These are phyloP conservation scores for Trichocladium antarcticum DNA, from an alignment of 495 filamentous ascomycete genomes.

Conservation along the genomic window DNA sequence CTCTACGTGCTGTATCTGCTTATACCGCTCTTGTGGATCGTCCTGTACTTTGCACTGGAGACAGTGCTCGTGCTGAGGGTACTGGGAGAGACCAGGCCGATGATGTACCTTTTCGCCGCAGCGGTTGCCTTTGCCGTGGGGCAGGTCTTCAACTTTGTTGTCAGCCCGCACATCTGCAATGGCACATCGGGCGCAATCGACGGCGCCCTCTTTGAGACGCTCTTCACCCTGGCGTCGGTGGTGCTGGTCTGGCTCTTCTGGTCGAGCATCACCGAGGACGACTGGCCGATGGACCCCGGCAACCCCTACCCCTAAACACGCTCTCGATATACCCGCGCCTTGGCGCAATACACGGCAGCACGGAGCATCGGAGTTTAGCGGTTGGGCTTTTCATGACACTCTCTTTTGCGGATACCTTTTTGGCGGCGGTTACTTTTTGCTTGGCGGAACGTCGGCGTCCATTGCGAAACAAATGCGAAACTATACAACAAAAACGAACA, in stretches of 20 bases:
- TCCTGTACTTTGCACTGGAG: constrained; percentile 74
- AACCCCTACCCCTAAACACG: constrained; percentile 21
- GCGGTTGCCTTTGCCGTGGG: constrained; percentile 77
- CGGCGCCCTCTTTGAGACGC: constrained; percentile 82
- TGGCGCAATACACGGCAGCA: not conserved
- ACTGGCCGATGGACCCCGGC: constrained; percentile 63
- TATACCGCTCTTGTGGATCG: constrained; percentile 75
- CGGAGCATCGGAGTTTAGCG: constrained; percentile 9
- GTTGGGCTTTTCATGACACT: constrained; percentile 10
- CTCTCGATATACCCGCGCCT: constrained; percentile 6
- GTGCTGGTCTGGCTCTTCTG: constrained; percentile 86
- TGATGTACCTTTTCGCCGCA: constrained; percentile 70
- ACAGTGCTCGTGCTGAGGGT: constrained; percentile 69
- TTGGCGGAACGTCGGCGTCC: constrained; percentile 4
- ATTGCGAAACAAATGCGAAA: constrained; percentile 5
- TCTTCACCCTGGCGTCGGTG: constrained; percentile 80
- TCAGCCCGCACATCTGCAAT: constrained; percentile 80
- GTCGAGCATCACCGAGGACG: constrained; percentile 98
- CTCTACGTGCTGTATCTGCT: constrained; percentile 94
- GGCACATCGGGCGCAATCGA: constrained; percentile 79
- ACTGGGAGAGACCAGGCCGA: constrained; percentile 74
- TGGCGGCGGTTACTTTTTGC: constrained; percentile 2
- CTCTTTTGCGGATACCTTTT: constrained; percentile 10
- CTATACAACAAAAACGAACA: constrained; percentile 1
- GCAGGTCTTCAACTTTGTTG: constrained; percentile 90